These are phyloP conservation scores for Flaveria floridana DNA, from an alignment of 140 eudicot species.

Conservation along the genomic window DNA sequence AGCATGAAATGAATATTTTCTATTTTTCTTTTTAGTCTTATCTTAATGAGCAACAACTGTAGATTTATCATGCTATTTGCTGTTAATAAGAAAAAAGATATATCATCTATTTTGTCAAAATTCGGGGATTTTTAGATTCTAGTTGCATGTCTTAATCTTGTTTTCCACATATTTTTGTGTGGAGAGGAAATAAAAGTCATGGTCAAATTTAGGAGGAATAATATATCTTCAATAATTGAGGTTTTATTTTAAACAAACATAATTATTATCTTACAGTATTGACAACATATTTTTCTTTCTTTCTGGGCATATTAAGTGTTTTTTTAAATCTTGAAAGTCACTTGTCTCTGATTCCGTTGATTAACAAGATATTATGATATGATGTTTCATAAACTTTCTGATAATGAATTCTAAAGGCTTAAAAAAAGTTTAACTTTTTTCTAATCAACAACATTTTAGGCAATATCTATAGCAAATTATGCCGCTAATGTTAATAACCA, in stretches of 20 bases:
- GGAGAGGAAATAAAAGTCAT: neutral
- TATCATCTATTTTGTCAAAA: neutral
- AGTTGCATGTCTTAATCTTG: constrained; percentile 18
- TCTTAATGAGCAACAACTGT: neutral
- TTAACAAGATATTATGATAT: too few species aligned
- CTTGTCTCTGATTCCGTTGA: too few species aligned
- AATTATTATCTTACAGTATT: neutral
- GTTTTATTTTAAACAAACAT: neutral
- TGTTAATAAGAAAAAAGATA: too few species aligned
- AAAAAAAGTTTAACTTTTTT: too few species aligned
- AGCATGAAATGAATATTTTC: neutral
- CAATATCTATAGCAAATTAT: too few species aligned
- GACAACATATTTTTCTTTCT: neutral
- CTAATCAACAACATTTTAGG: too few species aligned
- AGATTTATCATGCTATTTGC: constrained; percentile 9
- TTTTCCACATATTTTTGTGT: neutral
- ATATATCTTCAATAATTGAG: constrained; percentile 1
- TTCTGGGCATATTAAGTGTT: too few species aligned
- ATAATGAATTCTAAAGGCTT: too few species aligned
- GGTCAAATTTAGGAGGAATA: constrained; percentile 17
- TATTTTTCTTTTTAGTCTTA: neutral
- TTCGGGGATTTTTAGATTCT: neutral
- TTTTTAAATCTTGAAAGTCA: too few species aligned
- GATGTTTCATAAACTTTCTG: too few species aligned
- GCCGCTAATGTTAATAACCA: too few species aligned